These are phyloP conservation scores for Nannochloris sp. DNA, from an alignment of 139 green algal species.

Conservation along the genomic window DNA sequence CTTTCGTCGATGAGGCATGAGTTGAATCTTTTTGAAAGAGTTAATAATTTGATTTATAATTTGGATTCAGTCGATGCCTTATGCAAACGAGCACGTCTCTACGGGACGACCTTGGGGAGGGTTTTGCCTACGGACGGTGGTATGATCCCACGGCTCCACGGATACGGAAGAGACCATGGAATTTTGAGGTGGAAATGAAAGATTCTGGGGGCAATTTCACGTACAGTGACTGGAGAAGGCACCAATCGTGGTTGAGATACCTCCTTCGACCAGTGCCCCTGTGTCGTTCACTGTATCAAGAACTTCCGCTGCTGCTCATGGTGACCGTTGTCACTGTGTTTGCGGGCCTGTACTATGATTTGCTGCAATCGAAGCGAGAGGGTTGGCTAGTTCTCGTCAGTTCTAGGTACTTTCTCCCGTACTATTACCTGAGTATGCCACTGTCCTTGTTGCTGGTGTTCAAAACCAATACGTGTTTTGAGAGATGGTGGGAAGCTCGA, in stretches of 20 bases:
- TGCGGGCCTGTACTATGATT: not conserved
- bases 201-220: constrained; percentile 1
- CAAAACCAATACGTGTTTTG: constrained; percentile 34
- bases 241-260: not conserved
- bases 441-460: constrained; percentile 45
- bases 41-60: too few species aligned
- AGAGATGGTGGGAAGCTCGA: constrained; percentile 43
- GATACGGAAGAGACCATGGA: not conserved
- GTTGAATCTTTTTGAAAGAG: too few species aligned
- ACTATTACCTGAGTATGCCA: constrained; percentile 24
- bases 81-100: too few species aligned
- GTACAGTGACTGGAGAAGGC: not conserved
- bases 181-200: not conserved
- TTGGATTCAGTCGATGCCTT: too few species aligned
- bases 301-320: not conserved
- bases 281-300: not conserved
- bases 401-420: constrained; percentile 7
- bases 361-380: constrained; percentile 12
- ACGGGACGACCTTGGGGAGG: too few species aligned
- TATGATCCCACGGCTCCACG: not conserved
- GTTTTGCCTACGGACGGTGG: not conserved
- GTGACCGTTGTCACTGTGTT: not conserved
- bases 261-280: not conserved
- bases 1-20: too few species aligned
- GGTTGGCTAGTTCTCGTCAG: constrained; percentile 6